These are phyloP conservation scores for Backusella macrospora DNA, from an alignment of 192 early-diverging fungal genomes.

Conservation along the genomic window DNA sequence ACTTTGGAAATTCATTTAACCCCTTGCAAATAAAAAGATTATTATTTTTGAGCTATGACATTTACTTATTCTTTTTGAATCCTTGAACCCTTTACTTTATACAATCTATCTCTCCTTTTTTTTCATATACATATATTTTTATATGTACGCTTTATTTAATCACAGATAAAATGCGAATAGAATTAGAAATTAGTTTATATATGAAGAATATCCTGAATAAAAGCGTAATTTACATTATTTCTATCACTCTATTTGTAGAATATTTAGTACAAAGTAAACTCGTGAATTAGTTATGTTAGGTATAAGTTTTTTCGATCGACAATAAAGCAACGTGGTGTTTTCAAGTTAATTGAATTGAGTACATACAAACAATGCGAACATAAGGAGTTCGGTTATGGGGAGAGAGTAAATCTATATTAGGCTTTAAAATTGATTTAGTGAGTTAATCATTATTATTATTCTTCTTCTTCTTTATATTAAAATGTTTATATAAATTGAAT, in stretches of 20 bases:
- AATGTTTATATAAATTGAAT: constrained; percentile 2
- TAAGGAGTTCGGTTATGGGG: background rate
- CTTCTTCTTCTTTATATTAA: background rate
- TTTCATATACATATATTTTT: too few species aligned
- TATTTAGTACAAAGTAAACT: too few species aligned
- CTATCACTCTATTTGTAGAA: too few species aligned
- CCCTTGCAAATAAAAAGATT: background rate
- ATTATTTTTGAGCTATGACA: constrained; percentile 6
- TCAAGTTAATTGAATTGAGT: background rate
- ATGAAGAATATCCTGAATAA: background rate
- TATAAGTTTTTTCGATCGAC: background rate
- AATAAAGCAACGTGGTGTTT: constrained; percentile 2
- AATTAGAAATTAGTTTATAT: background rate
- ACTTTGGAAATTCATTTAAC: constrained; percentile 7
- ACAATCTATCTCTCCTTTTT: background rate
- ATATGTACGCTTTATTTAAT: background rate
- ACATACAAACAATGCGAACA: background rate
- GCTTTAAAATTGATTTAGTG: background rate
- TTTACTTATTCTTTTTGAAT: background rate
- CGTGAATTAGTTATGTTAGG: background rate
- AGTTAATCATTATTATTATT: background rate
- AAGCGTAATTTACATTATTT: too few species aligned
- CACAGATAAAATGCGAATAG: background rate
- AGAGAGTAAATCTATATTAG: background rate
- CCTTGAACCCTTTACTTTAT: background rate